Evolutionary conservation across 225 moss, liverwort and hornwort genomes (phyloP).

Genomic region (Asterella californica): DNA sequence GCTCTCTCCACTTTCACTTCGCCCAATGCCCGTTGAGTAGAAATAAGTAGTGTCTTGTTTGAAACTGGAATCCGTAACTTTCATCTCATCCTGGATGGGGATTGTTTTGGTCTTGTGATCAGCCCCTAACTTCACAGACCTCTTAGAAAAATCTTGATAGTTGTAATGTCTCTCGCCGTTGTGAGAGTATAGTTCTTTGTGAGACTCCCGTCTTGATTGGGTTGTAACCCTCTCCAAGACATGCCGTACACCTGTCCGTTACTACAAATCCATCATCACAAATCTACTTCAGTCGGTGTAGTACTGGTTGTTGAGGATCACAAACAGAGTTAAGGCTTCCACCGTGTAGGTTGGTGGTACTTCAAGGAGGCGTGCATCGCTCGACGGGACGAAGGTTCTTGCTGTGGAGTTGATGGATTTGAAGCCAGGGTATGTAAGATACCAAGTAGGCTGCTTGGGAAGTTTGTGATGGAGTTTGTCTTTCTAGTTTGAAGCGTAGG

Average conservation of each 20-base stretch:
- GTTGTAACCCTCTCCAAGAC: constrained; percentile 6
- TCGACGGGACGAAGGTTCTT: too few species aligned
- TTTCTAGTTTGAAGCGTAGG: too few species aligned
- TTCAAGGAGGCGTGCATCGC: too few species aligned
- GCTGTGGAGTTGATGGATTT: too few species aligned
- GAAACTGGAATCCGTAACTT: background rate
- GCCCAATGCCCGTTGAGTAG: constrained; percentile 14
- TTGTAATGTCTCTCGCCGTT: background rate
- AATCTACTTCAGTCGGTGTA: too few species aligned
- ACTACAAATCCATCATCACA: too few species aligned
- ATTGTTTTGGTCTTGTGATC: background rate
- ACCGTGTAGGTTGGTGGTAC: too few species aligned
- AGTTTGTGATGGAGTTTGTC: too few species aligned
- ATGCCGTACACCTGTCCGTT: background rate
- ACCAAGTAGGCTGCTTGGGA: too few species aligned
- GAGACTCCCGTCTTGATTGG: constrained; percentile 16
- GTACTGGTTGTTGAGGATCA: too few species aligned
- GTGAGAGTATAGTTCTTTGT: background rate
- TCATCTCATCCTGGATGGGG: background rate
- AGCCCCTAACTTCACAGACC: background rate
- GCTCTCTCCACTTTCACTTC: constrained; percentile 13
- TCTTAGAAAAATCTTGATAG: background rate
- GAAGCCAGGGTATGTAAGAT: too few species aligned
- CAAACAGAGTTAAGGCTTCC: too few species aligned
- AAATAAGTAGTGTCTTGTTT: constrained; percentile 1